Evolutionary conservation across 2,329 filamentous ascomycete genomes (phyloP).

Genomic region (Curvularia verruculosa): DNA sequence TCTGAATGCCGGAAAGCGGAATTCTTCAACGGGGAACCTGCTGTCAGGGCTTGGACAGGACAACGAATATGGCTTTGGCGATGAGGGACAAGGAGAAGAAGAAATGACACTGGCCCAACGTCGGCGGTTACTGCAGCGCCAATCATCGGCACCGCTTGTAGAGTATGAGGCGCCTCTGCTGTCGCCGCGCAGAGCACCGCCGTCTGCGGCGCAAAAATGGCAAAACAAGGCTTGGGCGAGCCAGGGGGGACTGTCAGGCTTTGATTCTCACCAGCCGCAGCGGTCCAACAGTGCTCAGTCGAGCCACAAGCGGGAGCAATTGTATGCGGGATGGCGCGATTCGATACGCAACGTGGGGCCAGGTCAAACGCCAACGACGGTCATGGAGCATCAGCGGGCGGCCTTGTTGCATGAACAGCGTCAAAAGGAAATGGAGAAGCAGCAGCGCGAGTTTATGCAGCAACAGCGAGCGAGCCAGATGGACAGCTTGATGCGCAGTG

Average conservation of each 20-base stretch:
- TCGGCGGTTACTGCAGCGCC: conserved; percentile 46
- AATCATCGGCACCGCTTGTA: conserved; percentile 13
- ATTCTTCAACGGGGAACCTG: conserved; percentile 36
- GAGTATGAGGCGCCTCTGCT: conserved; percentile 11
- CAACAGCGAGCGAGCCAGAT: conserved; percentile 67
- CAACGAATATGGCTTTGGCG: conserved; percentile 2
- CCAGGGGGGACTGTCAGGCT: conserved; percentile 34
- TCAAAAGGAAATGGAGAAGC: conserved; percentile 65
- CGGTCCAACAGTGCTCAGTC: conserved; percentile 33
- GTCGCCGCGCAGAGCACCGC: conserved; percentile 26
- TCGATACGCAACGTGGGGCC: conserved; percentile 37
- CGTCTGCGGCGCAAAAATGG: conserved; percentile 39
- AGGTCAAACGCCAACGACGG: conserved; percentile 21
- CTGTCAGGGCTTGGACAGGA: conserved; percentile 3
- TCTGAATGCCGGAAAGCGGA: conserved; percentile 44
- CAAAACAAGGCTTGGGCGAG: conserved; percentile 36
- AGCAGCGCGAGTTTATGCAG: conserved; percentile 64
- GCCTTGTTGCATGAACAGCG: conserved; percentile 67
- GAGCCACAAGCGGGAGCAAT: conserved; percentile 41
- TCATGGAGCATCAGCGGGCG: conserved; percentile 47
- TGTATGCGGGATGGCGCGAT: conserved; percentile 47
- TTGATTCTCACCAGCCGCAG: conserved; percentile 49
- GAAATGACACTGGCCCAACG: conserved; percentile 75
- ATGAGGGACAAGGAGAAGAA: conserved; percentile 58
- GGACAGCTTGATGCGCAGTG: conserved; percentile 76